Evolutionary conservation across 257 asterid species (phyloP).

Genomic region (Nyctanthes arbortristis): DNA sequence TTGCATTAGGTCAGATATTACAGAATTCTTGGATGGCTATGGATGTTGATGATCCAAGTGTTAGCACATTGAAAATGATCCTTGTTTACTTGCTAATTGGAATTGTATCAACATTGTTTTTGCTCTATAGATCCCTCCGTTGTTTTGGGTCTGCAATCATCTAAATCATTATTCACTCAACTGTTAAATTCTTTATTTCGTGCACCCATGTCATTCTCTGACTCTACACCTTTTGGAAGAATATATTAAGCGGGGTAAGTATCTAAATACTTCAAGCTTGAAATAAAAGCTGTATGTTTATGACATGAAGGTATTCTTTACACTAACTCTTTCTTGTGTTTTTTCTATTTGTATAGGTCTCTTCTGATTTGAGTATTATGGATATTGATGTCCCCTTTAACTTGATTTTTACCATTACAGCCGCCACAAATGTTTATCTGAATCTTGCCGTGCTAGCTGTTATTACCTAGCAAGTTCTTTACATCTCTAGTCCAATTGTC

Average conservation of each 20-base stretch:
- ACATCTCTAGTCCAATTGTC: conserved; percentile 82
- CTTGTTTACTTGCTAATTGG: conserved; percentile 72
- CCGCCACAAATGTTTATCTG: conserved; percentile 68
- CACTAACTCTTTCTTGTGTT: conserved; percentile 76
- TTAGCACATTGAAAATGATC: conserved; percentile 42
- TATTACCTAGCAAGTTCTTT: conserved; percentile 89
- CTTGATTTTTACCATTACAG: conserved; percentile 75
- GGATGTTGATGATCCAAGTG: conserved; percentile 33
- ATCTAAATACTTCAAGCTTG: conserved; percentile 27
- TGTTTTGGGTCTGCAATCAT: conserved; percentile 67
- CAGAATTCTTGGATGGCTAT: conserved; percentile 55
- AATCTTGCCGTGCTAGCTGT: conserved; percentile 69
- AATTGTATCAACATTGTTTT: conserved; percentile 34
- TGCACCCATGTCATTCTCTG: conserved; percentile 91
- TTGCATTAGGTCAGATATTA: conserved; percentile 39
- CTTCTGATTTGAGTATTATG: conserved; percentile 85
- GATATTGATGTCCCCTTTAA: conserved; percentile 90
- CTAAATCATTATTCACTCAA: conserved; percentile 63
- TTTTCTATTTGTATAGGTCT: too few relatives aligned
- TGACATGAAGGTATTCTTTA: neutral
- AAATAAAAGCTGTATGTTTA: neutral
- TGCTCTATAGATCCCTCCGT: conserved; percentile 39
- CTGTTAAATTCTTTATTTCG: too few relatives aligned
- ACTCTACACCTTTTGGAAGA: conserved; percentile 92
- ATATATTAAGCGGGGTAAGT: conserved; percentile 92